Evolutionary conservation across 2,329 filamentous ascomycete species (phyloP), one percentile per base, ranked within the genome.

Genomic region (Sporothrix variecibatus): DNA sequence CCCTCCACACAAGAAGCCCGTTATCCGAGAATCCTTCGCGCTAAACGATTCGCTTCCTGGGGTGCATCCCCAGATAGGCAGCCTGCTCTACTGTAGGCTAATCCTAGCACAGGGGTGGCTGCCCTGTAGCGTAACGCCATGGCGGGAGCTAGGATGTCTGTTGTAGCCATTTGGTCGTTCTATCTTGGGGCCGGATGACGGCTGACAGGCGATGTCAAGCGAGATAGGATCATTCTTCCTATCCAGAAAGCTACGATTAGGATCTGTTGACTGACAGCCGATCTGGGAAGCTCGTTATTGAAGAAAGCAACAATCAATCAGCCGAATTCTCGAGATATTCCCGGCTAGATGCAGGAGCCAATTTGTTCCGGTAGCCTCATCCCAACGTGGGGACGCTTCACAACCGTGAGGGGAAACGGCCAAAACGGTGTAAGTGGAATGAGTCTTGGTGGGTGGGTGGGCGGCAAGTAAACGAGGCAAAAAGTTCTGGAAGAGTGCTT

Each of bases 401-500:
- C 17, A 12, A 12, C 26, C 17, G 56, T 64, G 60, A 64, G 60
- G 60, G 34, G 60, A 20, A 34, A 34, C 7, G 15, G 8, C 46
- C 67, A 23, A n/a, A 70, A 51, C 26, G 67, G 46, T 70, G 67
- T 53, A 70, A 51, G 67, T 70, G 17, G 26, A 70, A 34, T 26
- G 28, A 56, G 28, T 26, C 28, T 28, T 38, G 49, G 49, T 26
- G 31, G 49, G 49, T 26, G 31, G 49, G 15, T 17, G 46, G 17
- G 20, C 46, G 23, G 17, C 6, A 56, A 15, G 51, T 56, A 2
- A 26, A 26, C 26, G 23, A 70, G 26, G 46, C 49, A 53, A 53
- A 31, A 34, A 56, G 28, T 17, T 5, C 38, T 70, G 64, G 64
- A 70, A 70, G 67, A 70, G 43, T 28, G 46, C 46, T 38, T 34